Conservation (phyloP, 208 protist genomes). For the Acanthamoeba royreba region DNA sequence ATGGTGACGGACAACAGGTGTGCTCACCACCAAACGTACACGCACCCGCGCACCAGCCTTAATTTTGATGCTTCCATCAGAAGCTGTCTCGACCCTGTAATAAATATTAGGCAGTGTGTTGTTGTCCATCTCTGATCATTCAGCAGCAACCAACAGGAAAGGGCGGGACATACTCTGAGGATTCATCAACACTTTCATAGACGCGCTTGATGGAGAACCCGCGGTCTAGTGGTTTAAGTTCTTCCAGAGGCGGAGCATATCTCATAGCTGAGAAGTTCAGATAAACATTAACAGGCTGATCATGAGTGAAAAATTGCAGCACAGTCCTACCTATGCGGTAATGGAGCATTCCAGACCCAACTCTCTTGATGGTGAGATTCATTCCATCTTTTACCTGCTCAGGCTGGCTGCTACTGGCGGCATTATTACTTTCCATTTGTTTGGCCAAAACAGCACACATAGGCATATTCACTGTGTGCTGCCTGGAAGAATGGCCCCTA, state of each 20-base stretch:
- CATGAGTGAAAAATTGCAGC: neutral
- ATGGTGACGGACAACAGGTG: neutral
- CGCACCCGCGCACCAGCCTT: neutral
- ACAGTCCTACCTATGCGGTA: neutral
- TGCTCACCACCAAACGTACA: neutral
- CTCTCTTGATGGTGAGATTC: neutral
- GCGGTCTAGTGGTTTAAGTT: neutral
- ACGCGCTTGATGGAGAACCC: conserved; percentile 2
- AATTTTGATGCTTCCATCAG: neutral
- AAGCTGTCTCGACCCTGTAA: neutral
- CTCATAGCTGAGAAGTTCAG: neutral
- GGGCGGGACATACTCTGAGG: neutral
- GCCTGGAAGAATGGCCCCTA: neutral
- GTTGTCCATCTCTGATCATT: too few relatives aligned
- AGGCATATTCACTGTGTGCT: neutral
- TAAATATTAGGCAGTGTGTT: too few relatives aligned
- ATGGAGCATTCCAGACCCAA: neutral
- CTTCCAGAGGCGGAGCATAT: neutral
- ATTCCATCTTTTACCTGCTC: neutral
- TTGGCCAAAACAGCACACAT: neutral
- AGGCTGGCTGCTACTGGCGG: neutral
- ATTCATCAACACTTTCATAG: conserved; percentile 13
- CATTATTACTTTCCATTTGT: neutral
- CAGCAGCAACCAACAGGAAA: neutral
- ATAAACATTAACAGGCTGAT: neutral